Conservation (phyloP, 2,329 filamentous ascomycete genomes). For the Pseudocercospora fijiensis region DNA sequence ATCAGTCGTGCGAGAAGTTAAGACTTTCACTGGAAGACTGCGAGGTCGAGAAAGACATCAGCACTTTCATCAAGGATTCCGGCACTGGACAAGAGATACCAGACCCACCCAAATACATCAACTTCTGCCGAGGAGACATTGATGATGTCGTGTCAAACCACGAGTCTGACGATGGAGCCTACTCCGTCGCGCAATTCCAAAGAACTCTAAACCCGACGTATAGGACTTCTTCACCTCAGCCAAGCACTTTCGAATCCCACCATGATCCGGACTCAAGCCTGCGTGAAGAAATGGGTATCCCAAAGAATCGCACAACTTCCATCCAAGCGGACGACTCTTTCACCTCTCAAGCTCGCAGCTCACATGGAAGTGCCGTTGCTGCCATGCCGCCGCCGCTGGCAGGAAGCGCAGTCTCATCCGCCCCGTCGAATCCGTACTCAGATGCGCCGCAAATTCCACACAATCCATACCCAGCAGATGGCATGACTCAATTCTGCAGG, state of each 20-base stretch:
- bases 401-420: slow-evolving; percentile 28
- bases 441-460: slow-evolving; percentile 73
- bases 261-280: slow-evolving; percentile 78
- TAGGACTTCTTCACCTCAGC: slow-evolving; percentile 91
- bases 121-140: slow-evolving; percentile 88
- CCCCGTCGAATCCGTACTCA: slow-evolving; percentile 39
- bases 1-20: slow-evolving; percentile 92
- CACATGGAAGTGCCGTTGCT: slow-evolving; percentile 31
- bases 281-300: slow-evolving; percentile 64
- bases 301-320: slow-evolving; percentile 40
- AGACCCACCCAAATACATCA: slow-evolving; percentile 96
- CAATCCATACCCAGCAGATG: slow-evolving; percentile 90
- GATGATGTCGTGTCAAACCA: slow-evolving; percentile 75
- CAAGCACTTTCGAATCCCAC: slow-evolving; percentile 87
- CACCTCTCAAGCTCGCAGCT: slow-evolving; percentile 31
- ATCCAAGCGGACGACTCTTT: slow-evolving; percentile 36
- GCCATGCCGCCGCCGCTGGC: slow-evolving; percentile 25
- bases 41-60: slow-evolving; percentile 95
- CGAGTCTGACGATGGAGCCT: slow-evolving; percentile 79
- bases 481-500: slow-evolving; percentile 96
- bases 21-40: slow-evolving; percentile 89
- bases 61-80: slow-evolving; percentile 78
- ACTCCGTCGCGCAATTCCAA: slow-evolving; percentile 94
- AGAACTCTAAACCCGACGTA: slow-evolving; percentile 94
- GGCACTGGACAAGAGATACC: slow-evolving; percentile 97